Evolutionary conservation across 805 yeast species (phyloP).

Genomic region (Spathaspora hagerdaliae): DNA sequence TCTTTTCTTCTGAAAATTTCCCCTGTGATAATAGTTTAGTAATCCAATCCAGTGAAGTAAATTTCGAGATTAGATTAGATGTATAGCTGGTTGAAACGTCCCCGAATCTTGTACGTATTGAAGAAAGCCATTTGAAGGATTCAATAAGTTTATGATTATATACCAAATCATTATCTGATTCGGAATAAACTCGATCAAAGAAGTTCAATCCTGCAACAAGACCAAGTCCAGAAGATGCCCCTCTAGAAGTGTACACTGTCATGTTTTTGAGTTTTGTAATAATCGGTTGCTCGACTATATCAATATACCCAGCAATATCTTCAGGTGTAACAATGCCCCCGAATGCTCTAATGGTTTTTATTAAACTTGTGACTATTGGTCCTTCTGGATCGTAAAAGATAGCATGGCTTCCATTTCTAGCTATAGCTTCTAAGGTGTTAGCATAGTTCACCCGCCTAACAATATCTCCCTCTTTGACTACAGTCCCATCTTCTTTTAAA

Average conservation of each 20-base stretch:
- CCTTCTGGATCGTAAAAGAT: slow-evolving; percentile 83
- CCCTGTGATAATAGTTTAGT: slow-evolving; percentile 33
- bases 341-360: slow-evolving; percentile 39
- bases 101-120: slow-evolving; percentile 83
- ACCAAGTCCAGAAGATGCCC: slow-evolving; percentile 84
- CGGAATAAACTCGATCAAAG: slow-evolving; percentile 38
- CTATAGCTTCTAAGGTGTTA: slow-evolving; percentile 61
- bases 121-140: slow-evolving; percentile 90
- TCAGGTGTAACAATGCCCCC: slow-evolving; percentile 65
- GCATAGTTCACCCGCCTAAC: slow-evolving; percentile 62
- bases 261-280: slow-evolving; percentile 16
- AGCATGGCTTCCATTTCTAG: slow-evolving; percentile 70
- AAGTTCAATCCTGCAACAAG: slow-evolving; percentile 70
- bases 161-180: slow-evolving; percentile 18
- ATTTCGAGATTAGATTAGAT: slow-evolving; percentile 34
- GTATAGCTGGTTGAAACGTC: slow-evolving; percentile 43
- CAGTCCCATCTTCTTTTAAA: slow-evolving; percentile 18
- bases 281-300: slow-evolving; percentile 44
- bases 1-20: slow-evolving; percentile 51
- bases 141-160: slow-evolving; percentile 71
- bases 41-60: slow-evolving; percentile 57
- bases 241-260: slow-evolving; percentile 47
- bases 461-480: slow-evolving; percentile 52
- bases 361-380: slow-evolving; percentile 61
- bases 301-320: slow-evolving; percentile 68